Conservation (phyloP, 2,329 filamentous ascomycete species). For the Tolypocladium album region DNA sequence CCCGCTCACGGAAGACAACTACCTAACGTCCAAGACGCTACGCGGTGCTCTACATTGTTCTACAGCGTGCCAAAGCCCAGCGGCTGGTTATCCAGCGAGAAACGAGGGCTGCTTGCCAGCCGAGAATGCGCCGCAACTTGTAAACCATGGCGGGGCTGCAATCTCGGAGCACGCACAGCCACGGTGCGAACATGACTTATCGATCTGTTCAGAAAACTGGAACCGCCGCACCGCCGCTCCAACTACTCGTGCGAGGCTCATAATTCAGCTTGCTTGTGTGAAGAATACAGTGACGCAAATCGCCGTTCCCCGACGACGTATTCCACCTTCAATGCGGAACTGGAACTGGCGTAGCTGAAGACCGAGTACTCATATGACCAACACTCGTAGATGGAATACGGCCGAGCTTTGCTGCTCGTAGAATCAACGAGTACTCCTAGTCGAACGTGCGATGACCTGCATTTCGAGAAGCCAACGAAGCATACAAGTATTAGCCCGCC, state of each 20-base stretch:
- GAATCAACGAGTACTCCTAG: no score
- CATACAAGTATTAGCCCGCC: neutral
- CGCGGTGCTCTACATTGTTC: neutral
- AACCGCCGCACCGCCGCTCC: neutral
- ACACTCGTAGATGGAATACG: neutral
- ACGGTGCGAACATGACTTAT: neutral
- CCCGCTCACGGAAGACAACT: neutral
- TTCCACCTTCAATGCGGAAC: neutral
- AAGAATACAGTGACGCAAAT: neutral
- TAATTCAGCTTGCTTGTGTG: neutral
- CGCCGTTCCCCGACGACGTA: neutral
- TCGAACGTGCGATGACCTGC: no score
- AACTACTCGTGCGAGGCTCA: neutral
- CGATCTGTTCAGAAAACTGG: neutral
- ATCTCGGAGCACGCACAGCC: neutral
- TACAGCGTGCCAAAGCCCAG: neutral
- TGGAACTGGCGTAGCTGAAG: no score
- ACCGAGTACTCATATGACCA: no score
- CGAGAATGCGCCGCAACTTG: neutral
- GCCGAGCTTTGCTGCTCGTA: neutral
- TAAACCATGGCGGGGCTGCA: neutral
- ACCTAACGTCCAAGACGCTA: neutral
- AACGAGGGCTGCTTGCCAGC: neutral
- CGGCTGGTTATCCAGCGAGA: neutral
- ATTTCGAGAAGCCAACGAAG: no score